Percentiles rank a stretch among this genome's conserved stretches.
Evolutionary conservation across 1,284 basidiomycete genomes (phyloP).

Genomic region (Calocybe gambosa): DNA sequence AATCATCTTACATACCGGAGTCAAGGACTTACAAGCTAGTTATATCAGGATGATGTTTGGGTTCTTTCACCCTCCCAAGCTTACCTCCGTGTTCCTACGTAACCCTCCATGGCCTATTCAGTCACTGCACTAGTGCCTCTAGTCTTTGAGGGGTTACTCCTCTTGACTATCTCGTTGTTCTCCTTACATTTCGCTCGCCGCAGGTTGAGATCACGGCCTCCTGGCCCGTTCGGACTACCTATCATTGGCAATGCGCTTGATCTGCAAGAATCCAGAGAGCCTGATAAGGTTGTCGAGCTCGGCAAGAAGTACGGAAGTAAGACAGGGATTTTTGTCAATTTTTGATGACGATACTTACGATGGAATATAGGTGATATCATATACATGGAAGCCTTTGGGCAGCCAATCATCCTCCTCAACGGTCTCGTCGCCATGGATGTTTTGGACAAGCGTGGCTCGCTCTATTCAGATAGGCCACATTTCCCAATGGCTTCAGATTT

Average conservation of each 20-base stretch:
- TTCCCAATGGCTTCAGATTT: slow-evolving; percentile 15
- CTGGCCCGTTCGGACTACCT: slow-evolving; percentile 13
- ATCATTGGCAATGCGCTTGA: slow-evolving; percentile 13
- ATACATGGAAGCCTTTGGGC: slow-evolving; percentile 14
- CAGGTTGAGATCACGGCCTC: slow-evolving; percentile 11
- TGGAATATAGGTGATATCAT: slow-evolving; percentile 10
- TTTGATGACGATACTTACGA: not conserved
- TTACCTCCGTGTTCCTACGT: too few relatives aligned
- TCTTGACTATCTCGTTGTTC: slow-evolving; percentile 4
- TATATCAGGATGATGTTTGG: too few relatives aligned
- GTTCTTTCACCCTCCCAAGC: too few relatives aligned
- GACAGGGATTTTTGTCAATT: not conserved
- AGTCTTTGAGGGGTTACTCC: slow-evolving; percentile 3
- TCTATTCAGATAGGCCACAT: slow-evolving; percentile 17
- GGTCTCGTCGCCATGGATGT: slow-evolving; percentile 13
- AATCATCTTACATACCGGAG: too few relatives aligned
- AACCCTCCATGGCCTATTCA: not conserved
- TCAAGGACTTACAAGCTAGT: too few relatives aligned
- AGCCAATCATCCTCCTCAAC: slow-evolving; percentile 13
- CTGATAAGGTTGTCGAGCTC: slow-evolving; percentile 8
- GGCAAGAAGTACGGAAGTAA: slow-evolving; percentile 8
- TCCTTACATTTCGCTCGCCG: slow-evolving; percentile 10
- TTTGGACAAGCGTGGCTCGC: slow-evolving; percentile 16
- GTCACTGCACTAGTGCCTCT: not conserved
- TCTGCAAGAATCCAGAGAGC: slow-evolving; percentile 10